Percentiles rank a stretch among this genome's conserved stretches.
Conservation (phyloP, 208 protist species). For the Angomonas deanei region DNA sequence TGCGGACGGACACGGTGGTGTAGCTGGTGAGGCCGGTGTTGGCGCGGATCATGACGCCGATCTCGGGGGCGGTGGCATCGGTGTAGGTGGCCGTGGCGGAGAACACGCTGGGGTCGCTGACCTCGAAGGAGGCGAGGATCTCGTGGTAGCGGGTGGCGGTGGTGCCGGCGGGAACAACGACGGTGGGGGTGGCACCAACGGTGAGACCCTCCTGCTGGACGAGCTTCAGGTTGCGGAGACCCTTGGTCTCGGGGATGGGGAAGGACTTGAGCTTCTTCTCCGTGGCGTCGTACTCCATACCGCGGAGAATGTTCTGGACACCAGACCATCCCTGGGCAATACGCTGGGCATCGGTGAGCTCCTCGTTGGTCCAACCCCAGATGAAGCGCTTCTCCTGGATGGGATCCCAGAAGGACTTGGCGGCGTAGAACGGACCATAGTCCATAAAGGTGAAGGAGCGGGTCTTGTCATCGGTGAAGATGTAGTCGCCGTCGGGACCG, state of each 20-base stretch:
- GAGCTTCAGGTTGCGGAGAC: slow-evolving; percentile 17
- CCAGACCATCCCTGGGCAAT: slow-evolving; percentile 36
- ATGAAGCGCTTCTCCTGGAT: slow-evolving; percentile 41
- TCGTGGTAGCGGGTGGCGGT: slow-evolving; percentile 31
- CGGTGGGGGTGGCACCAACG: background rate
- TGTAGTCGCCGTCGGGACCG: slow-evolving; percentile 14
- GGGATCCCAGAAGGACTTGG: slow-evolving; percentile 46
- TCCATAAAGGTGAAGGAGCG: slow-evolving; percentile 38
- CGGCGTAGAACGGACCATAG: slow-evolving; percentile 38
- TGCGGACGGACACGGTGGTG: slow-evolving; percentile 27
- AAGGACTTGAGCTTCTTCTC: slow-evolving; percentile 29
- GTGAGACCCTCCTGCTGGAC: background rate
- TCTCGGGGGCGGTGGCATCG: slow-evolving; percentile 19
- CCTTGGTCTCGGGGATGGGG: slow-evolving; percentile 30
- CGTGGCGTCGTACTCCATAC: slow-evolving; percentile 31
- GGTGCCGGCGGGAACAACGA: slow-evolving; percentile 5
- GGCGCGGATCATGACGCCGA: slow-evolving; percentile 24
- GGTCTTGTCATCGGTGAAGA: slow-evolving; percentile 25
- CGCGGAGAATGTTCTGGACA: slow-evolving; percentile 37
- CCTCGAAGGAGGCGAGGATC: slow-evolving; percentile 31
- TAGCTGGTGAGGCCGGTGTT: slow-evolving; percentile 14
- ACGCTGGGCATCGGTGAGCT: slow-evolving; percentile 30
- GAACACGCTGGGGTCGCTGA: slow-evolving; percentile 18
- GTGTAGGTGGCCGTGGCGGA: slow-evolving; percentile 15
- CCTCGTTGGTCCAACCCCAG: slow-evolving; percentile 42